Evolutionary conservation across 148 eudicot species (phyloP).

Genomic region (Diospyros lotus): DNA sequence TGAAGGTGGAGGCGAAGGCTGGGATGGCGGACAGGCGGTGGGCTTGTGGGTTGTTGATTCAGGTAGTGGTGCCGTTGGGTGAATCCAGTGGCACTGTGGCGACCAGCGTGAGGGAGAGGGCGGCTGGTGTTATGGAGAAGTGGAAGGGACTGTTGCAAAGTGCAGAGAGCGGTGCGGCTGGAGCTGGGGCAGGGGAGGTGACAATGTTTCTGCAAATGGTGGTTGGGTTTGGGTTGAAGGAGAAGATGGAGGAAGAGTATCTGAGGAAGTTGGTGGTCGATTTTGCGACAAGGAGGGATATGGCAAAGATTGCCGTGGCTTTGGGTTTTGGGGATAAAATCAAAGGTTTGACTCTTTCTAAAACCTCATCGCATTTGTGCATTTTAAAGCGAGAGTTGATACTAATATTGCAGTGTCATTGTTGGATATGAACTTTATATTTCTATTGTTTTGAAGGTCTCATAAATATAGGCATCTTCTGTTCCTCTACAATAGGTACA

Average conservation of each 20-base stretch:
- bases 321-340: slow-evolving; percentile 43
- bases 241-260: slow-evolving; percentile 42
- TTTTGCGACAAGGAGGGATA: slow-evolving; percentile 45
- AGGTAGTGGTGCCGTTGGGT: slow-evolving; percentile 26
- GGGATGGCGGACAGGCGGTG: slow-evolving; percentile 42
- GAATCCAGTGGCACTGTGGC: slow-evolving; percentile 16
- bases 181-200: slow-evolving; percentile 49
- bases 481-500: neutral
- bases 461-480: neutral
- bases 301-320: slow-evolving; percentile 53
- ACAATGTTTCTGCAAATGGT: slow-evolving; percentile 53
- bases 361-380: neutral
- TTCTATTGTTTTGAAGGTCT: neutral
- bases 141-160: slow-evolving; percentile 37
- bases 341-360: slow-evolving; percentile 30
- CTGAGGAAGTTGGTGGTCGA: slow-evolving; percentile 45
- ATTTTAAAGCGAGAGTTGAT: neutral
- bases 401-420: too few relatives aligned
- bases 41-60: slow-evolving; percentile 46
- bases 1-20: slow-evolving; percentile 21
- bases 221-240: slow-evolving; percentile 50
- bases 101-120: slow-evolving; percentile 32
- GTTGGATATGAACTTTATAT: neutral
- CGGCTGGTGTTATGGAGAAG: slow-evolving; percentile 28
- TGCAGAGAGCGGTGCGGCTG: slow-evolving; percentile 29